A percentile compares a stretch with the other conserved stretches of the same genome.
Conservation (phyloP, 1,284 basidiomycete species). For the Fomitopsis schrenkii region DNA sequence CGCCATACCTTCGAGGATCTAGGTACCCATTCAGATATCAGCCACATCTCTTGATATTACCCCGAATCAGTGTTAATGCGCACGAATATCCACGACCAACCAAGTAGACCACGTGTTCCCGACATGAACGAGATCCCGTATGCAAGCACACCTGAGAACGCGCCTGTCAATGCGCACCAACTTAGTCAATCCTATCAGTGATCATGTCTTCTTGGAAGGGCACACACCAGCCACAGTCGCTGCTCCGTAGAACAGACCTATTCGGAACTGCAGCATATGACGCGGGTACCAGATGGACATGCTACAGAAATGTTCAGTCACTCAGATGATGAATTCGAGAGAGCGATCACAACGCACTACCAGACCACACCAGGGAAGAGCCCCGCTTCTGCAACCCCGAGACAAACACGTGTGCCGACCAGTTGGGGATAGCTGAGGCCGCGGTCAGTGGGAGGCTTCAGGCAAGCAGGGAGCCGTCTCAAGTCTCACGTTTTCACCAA, state of each 20-base stretch:
- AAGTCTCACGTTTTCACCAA: slow-evolving; percentile 51
- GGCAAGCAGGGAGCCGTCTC: too few species aligned
- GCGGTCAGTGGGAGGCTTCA: neutral
- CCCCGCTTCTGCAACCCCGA: slow-evolving; percentile 68
- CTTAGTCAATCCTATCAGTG: neutral
- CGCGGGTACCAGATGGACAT: slow-evolving; percentile 32
- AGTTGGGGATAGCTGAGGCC: slow-evolving; percentile 52
- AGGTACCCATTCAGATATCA: neutral
- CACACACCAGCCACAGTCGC: slow-evolving; percentile 22
- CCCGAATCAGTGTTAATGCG: too few species aligned
- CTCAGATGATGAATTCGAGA: too few species aligned
- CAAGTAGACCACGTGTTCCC: slow-evolving; percentile 33
- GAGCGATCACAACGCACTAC: slow-evolving; percentile 32
- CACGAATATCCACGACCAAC: slow-evolving; percentile 21
- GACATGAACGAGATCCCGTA: slow-evolving; percentile 41
- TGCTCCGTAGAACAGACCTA: slow-evolving; percentile 34
- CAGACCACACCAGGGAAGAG: slow-evolving; percentile 68
- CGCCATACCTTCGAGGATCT: slow-evolving; percentile 53
- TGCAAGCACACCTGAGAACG: slow-evolving; percentile 36
- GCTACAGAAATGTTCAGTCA: slow-evolving; percentile 9
- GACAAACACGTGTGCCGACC: slow-evolving; percentile 51
- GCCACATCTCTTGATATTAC: too few species aligned
- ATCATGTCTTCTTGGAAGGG: too few species aligned
- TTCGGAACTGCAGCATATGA: slow-evolving; percentile 30
- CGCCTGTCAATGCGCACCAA: slow-evolving; percentile 13